phyloP scores from a whole-genome alignment of 2,329 filamentous ascomycete species.

The Parastagonospora avenae region DNA sequence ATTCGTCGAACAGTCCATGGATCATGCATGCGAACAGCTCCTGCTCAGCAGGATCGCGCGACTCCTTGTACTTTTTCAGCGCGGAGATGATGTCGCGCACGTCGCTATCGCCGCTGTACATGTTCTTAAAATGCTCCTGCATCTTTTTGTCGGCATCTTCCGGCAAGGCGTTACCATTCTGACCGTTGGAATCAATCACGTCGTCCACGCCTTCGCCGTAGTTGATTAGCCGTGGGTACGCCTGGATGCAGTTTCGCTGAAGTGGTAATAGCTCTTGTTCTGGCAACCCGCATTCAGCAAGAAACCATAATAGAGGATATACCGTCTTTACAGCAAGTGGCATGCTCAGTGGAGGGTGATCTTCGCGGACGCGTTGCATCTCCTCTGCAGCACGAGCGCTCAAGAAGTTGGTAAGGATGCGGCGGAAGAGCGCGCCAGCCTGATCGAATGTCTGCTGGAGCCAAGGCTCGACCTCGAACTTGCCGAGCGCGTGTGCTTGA shows the following conservation, averaged over 20 bases:
- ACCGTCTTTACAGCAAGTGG: constrained; percentile 86
- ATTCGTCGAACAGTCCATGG: constrained; percentile 95
- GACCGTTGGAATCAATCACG: constrained; percentile 84
- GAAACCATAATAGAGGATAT: constrained; percentile 75
- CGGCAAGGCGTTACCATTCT: constrained; percentile 79
- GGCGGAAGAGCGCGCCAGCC: constrained; percentile 69
- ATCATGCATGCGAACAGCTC: constrained; percentile 99
- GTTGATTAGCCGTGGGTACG: constrained; percentile 93
- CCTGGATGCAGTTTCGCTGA: constrained; percentile 86
- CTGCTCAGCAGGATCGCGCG: constrained; percentile 81
- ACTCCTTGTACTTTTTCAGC: constrained; percentile 86
- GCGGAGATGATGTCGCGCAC: constrained; percentile 84
- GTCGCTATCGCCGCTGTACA: constrained; percentile 91
- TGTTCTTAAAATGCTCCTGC: constrained; percentile 97
- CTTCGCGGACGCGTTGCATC: constrained; percentile 73
- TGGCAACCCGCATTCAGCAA: constrained; percentile 62
- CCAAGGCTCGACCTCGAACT: constrained; percentile 84
- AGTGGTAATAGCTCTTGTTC: constrained; percentile 77
- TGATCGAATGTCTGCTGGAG: constrained; percentile 70
- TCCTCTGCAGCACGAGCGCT: constrained; percentile 85
- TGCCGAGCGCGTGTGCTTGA: constrained; percentile 78
- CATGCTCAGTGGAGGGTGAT: constrained; percentile 69
- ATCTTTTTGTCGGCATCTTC: constrained; percentile 83
- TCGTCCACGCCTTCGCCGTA: constrained; percentile 93
- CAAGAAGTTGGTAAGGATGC: constrained; percentile 78